Percentiles rank a stretch among this genome's conserved stretches.
Evolutionary conservation across 495 filamentous ascomycete species (phyloP).

Genomic region (Rusavskia elegans): DNA sequence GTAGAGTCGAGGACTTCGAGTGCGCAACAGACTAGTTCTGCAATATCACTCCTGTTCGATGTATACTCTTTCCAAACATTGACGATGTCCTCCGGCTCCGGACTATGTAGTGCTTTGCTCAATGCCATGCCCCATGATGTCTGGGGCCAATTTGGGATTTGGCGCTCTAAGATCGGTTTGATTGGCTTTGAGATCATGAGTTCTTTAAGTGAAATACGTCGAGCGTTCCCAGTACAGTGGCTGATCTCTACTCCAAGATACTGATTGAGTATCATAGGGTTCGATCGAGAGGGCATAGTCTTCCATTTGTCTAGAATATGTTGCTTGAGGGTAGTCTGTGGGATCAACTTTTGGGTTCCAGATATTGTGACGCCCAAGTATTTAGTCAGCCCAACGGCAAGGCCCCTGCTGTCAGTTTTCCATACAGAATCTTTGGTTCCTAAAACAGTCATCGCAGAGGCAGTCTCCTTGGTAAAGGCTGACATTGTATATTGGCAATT

Average conservation of each 20-base stretch:
- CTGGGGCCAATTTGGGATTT: neutral
- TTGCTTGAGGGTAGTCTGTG: neutral
- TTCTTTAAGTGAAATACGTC: neutral
- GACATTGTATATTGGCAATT: neutral
- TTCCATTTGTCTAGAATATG: neutral
- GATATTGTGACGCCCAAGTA: neutral
- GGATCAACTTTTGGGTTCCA: neutral
- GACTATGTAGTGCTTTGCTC: neutral
- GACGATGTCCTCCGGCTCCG: neutral
- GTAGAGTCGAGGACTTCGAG: neutral
- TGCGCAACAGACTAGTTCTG: neutral
- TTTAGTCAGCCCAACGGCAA: neutral
- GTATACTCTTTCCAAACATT: neutral
- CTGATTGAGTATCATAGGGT: neutral
- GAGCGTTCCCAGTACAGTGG: neutral
- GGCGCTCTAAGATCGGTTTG: neutral
- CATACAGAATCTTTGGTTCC: neutral
- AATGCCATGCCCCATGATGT: neutral
- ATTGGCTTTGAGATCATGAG: neutral
- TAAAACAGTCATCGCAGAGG: neutral
- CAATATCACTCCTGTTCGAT: neutral
- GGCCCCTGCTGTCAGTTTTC: neutral
- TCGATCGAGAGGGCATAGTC: neutral
- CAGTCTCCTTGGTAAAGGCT: neutral
- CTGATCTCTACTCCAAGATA: neutral